Base-by-base conservation (phyloP, 2,329 filamentous ascomycete genomes). In the Fusarium pseudocircinatum region DNA sequence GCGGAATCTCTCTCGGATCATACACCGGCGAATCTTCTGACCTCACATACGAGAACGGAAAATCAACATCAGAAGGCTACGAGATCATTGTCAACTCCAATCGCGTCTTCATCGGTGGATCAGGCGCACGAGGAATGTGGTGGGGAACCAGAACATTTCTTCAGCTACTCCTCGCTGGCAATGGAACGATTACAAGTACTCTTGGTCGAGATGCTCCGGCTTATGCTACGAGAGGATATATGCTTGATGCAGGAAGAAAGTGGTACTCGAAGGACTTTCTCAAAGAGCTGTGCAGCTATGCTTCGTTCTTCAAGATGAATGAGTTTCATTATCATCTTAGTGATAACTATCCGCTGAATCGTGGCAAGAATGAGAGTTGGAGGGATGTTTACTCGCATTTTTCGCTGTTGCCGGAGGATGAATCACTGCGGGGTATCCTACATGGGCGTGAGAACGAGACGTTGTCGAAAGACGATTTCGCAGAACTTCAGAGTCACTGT, bases 291-390 rank as follows among this genome's bases (percentile, higher is more conserved):
- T 70, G 67, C 47, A 70, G 67, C 13, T 70, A 70, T 6, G 66
- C 67, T 5, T 70, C 67, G 14, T 70, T 70, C 46, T 70, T 70
- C 28, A 70, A 70, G n/a, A 70, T 70, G 60, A 70, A 66, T 16
- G 67, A 70, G 28, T 70, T 70, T 12, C 67, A 70, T 1, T 70
- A 70, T 3, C 67, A 70, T 8, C 66, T 70, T 2, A 70, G 67
- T 9, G 67, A 70, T 13, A 70, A 70, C 9, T 70, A 70, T 28
- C 67, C 67, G 6, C 60, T 70, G 1, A 70, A 70, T 2, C 67
- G 67, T 7, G 67, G 67, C 12, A 70, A 70, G 18, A 70, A 70
- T 3, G 66, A 70, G 7, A 70, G 60, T 47, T 70, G 67, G 67
- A 39, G 53, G 2, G 43, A 60, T 12, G 67, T 70, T 0, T 70